Conservation (phyloP, 371 early-diverging fungal species). For the Dichotomocladium elegans region DNA sequence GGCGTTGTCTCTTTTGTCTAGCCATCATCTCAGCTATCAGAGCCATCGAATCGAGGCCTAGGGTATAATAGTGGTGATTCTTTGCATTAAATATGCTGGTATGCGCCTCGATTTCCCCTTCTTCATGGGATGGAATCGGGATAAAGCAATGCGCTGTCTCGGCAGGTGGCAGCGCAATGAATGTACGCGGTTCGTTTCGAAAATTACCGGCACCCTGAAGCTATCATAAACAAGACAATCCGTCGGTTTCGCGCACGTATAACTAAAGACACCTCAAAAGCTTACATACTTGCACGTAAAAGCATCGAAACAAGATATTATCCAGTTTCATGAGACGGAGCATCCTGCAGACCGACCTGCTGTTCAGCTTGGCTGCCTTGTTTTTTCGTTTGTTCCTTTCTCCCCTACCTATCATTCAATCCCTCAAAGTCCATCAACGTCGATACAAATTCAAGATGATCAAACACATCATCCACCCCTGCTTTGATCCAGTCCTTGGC, state of each 20-base stretch:
- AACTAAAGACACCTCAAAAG: background rate
- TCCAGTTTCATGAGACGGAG: conserved; percentile 27
- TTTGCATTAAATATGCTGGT: conserved; percentile 57
- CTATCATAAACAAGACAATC: conserved; percentile 2
- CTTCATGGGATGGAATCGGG: conserved; percentile 21
- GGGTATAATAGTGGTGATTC: conserved; percentile 46
- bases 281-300: conserved; percentile 43
- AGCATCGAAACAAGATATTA: conserved; percentile 48
- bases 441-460: conserved; percentile 54
- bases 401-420: conserved; percentile 26
- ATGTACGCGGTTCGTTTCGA: conserved; percentile 30
- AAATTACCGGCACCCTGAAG: conserved; percentile 18
- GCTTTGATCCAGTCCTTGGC: conserved; percentile 32
- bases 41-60: conserved; percentile 44
- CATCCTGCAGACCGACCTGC: conserved; percentile 42
- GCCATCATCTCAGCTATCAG: conserved; percentile 44
- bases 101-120: conserved; percentile 47
- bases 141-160: conserved; percentile 31
- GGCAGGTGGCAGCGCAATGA: conserved; percentile 43
- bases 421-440: conserved; percentile 31
- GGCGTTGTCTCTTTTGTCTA: conserved; percentile 5
- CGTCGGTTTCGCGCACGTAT: background rate
- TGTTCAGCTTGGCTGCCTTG: background rate
- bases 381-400: background rate
- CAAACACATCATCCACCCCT: conserved; percentile 36